A percentile compares a stretch with the other conserved stretches of the same genome.
These are phyloP conservation scores for Brettanomyces nanus DNA, from an alignment of 805 yeast genomes.

Conservation along the genomic window DNA sequence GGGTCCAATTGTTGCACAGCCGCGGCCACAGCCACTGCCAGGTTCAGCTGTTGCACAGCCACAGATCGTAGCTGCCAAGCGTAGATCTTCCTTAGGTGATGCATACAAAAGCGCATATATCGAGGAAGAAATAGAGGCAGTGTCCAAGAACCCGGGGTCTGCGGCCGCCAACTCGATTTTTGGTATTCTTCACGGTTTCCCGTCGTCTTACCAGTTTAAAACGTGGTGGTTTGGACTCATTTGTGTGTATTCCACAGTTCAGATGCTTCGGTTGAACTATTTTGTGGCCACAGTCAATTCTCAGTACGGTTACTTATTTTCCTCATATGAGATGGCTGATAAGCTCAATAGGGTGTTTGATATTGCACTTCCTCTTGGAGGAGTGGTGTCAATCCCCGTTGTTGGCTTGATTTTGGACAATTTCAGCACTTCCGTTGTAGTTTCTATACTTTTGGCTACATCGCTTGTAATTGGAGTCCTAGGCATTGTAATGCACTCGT, in stretches of 20 bases:
- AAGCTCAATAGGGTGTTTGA: constrained; percentile 40
- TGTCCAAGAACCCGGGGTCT: constrained; percentile 19
- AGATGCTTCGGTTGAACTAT: constrained; percentile 49
- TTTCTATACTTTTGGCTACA: constrained; percentile 30
- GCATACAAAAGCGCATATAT: constrained; percentile 47
- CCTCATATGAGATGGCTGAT: constrained; percentile 30
- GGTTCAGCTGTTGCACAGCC: constrained; percentile 13
- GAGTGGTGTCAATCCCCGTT: constrained; percentile 45
- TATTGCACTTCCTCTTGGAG: constrained; percentile 49
- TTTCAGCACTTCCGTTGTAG: constrained; percentile 38
- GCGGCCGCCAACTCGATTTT: constrained; percentile 34
- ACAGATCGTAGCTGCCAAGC: constrained; percentile 13
- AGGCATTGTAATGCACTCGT: constrained; percentile 35
- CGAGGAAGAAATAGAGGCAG: constrained; percentile 36
- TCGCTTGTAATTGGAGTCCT: constrained; percentile 40
- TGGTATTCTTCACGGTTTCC: constrained; percentile 47
- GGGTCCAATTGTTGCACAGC: constrained; percentile 6
- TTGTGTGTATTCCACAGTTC: constrained; percentile 43
- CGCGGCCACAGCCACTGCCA: background rate
- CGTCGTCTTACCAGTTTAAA: constrained; percentile 39
- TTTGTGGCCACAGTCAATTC: constrained; percentile 51
- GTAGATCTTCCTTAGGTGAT: constrained; percentile 50
- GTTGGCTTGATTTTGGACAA: constrained; percentile 44
- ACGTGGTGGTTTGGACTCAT: constrained; percentile 46
- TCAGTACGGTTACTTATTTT: constrained; percentile 41